Percentiles rank a stretch among this genome's conserved stretches.
These are phyloP conservation scores for Melampsora larici-populina DNA, from an alignment of 1,284 basidiomycete genomes.

Conservation along the genomic window DNA sequence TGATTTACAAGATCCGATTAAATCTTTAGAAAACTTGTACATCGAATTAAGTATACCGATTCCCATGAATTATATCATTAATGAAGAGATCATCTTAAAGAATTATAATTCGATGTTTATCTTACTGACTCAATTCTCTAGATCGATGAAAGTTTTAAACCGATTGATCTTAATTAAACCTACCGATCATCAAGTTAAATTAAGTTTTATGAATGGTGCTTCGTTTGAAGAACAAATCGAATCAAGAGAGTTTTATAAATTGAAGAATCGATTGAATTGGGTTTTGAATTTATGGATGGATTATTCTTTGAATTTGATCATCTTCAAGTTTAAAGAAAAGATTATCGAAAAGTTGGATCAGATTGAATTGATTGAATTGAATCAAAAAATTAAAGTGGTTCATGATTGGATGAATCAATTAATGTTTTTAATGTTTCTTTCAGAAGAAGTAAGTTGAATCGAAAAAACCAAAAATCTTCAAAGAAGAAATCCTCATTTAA, in stretches of 20 bases:
- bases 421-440: conserved; percentile 11
- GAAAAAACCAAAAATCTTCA: background rate
- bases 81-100: conserved; percentile 2
- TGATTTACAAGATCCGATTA: conserved; percentile 4
- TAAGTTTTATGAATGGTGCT: background rate
- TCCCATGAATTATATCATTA: conserved; percentile 26
- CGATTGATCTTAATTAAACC: conserved; percentile 29
- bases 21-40: conserved; percentile 11
- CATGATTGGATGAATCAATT: conserved; percentile 1
- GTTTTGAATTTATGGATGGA: conserved; percentile 19
- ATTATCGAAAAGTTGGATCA: conserved; percentile 1
- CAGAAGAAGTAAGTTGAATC: conserved; percentile 14
- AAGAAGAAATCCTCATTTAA: no score
- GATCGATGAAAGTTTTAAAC: background rate
- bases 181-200: background rate
- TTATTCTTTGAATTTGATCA: conserved; percentile 21
- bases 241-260: conserved; percentile 16
- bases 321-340: conserved; percentile 4
- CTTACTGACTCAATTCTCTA: conserved; percentile 14
- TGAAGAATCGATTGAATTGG: conserved; percentile 33
- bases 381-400: background rate
- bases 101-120: conserved; percentile 18
- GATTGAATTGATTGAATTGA: background rate
- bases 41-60: conserved; percentile 14
- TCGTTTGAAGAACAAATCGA: conserved; percentile 15